Evolutionary conservation across 805 yeast species (phyloP), one percentile per base, ranked within the genome.

Genomic region (Priceomyces melissophilus): DNA sequence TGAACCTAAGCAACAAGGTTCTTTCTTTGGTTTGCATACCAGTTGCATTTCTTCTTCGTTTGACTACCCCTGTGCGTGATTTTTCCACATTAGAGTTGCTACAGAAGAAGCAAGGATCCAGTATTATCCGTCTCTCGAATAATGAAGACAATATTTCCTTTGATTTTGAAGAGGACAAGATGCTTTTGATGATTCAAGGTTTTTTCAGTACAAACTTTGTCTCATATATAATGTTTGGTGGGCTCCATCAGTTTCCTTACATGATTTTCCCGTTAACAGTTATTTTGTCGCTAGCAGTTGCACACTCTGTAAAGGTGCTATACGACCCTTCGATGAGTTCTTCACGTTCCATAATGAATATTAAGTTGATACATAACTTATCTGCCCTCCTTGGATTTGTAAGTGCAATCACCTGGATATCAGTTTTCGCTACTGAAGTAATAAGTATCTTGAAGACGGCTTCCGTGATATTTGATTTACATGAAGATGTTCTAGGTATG

Each of bases 401-500:
- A 0, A 60, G 79, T 4, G 75, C 95, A 1, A 67, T 91, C 2
- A 56, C 79, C 1, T 81, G 88, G 78, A 82, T 90, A 10, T 73
- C 93, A 0, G 51, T 74, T 1, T 73, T 84, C 31, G 91, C 95
- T 1, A 74, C 78, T 3, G 86, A 82, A 46, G 78, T 89, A 10
- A 84, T 91, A 31, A 71, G 72, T 2, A 67, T 82, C 1, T 60
- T 91, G 35, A 77, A 81, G 39, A 68, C 82, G 14, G 57, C 86
- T 42, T 82, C 90, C 0, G 66, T 76, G 1, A 67, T 81, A 0
- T 76, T 78, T 38, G 58, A 76, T 20, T 61, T 91, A 6, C 78
- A 88, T 8, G 93, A 87, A 44, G 88, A 89, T 3, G 73, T 90
- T 10, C 63, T 91, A 17, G 99, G 99, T 0, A 65, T 89, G 9